Conservation (phyloP, 345 rosid species). For the Salix arbutifolia region DNA sequence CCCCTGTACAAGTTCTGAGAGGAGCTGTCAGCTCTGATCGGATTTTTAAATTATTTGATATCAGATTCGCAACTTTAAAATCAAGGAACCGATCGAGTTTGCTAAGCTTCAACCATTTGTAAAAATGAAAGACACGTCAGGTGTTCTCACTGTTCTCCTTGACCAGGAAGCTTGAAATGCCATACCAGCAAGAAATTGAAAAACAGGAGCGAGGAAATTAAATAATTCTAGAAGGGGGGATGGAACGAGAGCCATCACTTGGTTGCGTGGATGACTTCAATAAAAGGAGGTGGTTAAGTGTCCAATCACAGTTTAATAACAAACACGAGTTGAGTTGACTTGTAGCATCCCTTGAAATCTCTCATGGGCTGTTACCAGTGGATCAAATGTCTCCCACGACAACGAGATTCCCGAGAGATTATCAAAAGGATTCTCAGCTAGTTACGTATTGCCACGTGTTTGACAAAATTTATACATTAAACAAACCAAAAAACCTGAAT, state of each 20-base stretch:
- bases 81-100: not conserved
- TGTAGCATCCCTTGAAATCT: not conserved
- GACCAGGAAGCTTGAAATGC: constrained; percentile 11
- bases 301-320: constrained; percentile 16
- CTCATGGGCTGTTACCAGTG: not conserved
- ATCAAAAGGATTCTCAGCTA: constrained; percentile 5
- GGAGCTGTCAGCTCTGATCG: constrained; percentile 1
- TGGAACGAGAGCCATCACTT: not conserved
- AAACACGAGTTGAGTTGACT: constrained; percentile 11
- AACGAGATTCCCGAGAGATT: constrained; percentile 13
- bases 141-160: not conserved
- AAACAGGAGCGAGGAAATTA: not conserved
- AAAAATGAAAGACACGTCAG: not conserved
- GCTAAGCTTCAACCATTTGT: not conserved
- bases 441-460: not conserved
- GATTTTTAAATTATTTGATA: not conserved
- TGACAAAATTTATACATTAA: not conserved
- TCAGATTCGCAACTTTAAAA: not conserved
- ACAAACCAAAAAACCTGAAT: not conserved
- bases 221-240: not conserved
- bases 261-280: constrained; percentile 25
- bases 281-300: constrained; percentile 10
- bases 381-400: constrained; percentile 23
- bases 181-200: not conserved
- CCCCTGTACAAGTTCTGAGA: constrained; percentile 12